Base-by-base conservation (phyloP, 495 filamentous ascomycete genomes). In the Chaetomium tenue region DNA sequence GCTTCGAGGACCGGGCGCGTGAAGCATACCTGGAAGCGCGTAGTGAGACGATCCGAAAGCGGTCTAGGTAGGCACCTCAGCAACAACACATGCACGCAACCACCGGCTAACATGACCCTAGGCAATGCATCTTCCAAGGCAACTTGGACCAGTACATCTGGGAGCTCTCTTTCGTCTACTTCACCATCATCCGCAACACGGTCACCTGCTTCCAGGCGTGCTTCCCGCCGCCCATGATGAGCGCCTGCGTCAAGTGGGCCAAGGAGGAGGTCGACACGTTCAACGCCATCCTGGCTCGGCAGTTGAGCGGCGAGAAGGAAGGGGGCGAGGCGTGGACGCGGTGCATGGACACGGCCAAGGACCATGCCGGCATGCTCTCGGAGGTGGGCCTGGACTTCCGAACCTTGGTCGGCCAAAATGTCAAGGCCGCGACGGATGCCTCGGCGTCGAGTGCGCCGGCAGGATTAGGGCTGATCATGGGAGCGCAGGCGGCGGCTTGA, bases 151-250 rank as follows among this genome's bases (percentile, higher is more conserved):
- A 90, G 11, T 97, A 99, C 76, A 92, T 98, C 70, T 96, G 89
- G 79, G 89, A 96, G 73, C 83, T 99, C n/a, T 93, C 94, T 4
- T 96, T 89, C 66, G 92, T 97, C 58, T 96, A 96, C 75, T 99
- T 99, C 80, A 90, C 87, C 30, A 84, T 97, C 66, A 95, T 97
- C 74, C 86, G 87, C 59, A 96, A 97, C 74, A 97, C 93, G 7
- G 87, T 96, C 65, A 84, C 82, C 71, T 91, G 90, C 69, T 97
- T 93, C 72, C 91, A 96, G 72, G 82, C 86, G 65, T 96, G 92
- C 72, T 99, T 98, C 73, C 89, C 93, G 4, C 82, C 89, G 23
- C 77, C 86, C 23, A 89, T 94, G 83, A 92, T 90, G 80, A 94
- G 90, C 68, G 91, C 92, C 5, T 92, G 91, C 68, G 93, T 99